Evolutionary conservation across 495 filamentous ascomycete species (phyloP), one percentile per base, ranked within the genome.

Genomic region (Aspergillus indologenus): DNA sequence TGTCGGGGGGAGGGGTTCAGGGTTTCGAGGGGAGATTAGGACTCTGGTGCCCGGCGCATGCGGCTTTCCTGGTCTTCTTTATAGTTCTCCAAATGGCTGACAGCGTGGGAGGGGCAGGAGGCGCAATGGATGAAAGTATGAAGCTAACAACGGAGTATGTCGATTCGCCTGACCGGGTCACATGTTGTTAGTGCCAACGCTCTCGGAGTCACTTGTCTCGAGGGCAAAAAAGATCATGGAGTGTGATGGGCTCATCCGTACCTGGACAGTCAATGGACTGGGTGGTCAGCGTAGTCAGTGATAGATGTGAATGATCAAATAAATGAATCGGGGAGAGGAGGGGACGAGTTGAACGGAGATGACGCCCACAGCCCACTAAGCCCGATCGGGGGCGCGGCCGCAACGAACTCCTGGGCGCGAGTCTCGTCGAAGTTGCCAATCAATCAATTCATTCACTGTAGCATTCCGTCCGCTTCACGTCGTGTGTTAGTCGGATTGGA

Each of bases 91-190:
- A 43, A 15, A 11, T 46, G 23, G 34, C 12, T 2, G 12, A 11
- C 12, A 11, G 34, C 34, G 34, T 11, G 34, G 2, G 34, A 29
- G 26, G n/a, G n/a, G n/a, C n/a, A n/a, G 12, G 34, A 40, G 34
- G 34, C 34, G 34, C 34, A 50, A 50, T 19, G 48, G 47, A 54
- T 49, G 50, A 54, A 57, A 11, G 66, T 61, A 65, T 26, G 57
- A 64, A 47, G 56, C 58, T 22, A 45, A 60, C 59, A 23, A 56
- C 50, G 20, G 29, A 45, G 47, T 46, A 56, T 68, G 67, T 68
- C 65, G 59, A 58, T 49, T 63, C 65, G 52, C 62, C 53, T 71
- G 68, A 66, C 49, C 60, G 57, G 61, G 65, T 75, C 71, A 72
- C 69, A 74, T 73, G 69, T 65, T 65, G 63, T 59, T 59, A 57